A percentile compares a stretch with the other conserved stretches of the same genome.
Evolutionary conservation across 2,329 filamentous ascomycete species (phyloP).

Genomic region (Paraphaeosphaeria minitans): DNA sequence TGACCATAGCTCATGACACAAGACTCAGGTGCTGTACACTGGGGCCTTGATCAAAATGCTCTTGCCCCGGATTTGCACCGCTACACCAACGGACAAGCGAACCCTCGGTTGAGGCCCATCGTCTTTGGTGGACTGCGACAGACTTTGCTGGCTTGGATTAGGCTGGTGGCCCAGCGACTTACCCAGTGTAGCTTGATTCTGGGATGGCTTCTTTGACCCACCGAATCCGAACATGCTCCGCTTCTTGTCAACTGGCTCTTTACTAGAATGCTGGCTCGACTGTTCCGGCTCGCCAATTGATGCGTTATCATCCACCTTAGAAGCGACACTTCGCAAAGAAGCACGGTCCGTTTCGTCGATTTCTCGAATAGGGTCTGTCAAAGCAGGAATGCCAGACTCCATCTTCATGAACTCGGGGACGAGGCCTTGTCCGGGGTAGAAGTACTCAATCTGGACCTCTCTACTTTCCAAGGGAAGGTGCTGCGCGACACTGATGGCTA

Average conservation of each 20-base stretch:
- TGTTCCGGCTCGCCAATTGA: slow-evolving; percentile 39
- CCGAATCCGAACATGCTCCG: slow-evolving; percentile 52
- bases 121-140: slow-evolving; percentile 45
- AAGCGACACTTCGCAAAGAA: slow-evolving; percentile 41
- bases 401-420: slow-evolving; percentile 81
- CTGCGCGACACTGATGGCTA: slow-evolving; percentile 82
- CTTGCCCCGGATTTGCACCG: slow-evolving; percentile 56
- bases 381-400: slow-evolving; percentile 63
- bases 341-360: slow-evolving; percentile 51
- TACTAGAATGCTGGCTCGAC: slow-evolving; percentile 22
- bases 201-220: slow-evolving; percentile 44
- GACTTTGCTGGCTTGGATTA: slow-evolving; percentile 38
- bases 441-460: slow-evolving; percentile 87
- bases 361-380: slow-evolving; percentile 50
- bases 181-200: slow-evolving; percentile 38
- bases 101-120: slow-evolving; percentile 52
- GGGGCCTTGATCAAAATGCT: slow-evolving; percentile 57
- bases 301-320: slow-evolving; percentile 35
- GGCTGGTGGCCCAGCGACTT: slow-evolving; percentile 43
- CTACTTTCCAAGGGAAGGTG: slow-evolving; percentile 90
- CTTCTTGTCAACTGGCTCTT: slow-evolving; percentile 41
- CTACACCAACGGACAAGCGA: slow-evolving; percentile 54
- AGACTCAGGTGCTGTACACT: slow-evolving; percentile 45
- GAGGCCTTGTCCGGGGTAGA: slow-evolving; percentile 74
- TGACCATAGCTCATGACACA: slow-evolving; percentile 7